Evolutionary conservation across 108 stramenopile species (phyloP), one percentile per base, ranked within the genome.

Genomic region (Nitzschia palea): DNA sequence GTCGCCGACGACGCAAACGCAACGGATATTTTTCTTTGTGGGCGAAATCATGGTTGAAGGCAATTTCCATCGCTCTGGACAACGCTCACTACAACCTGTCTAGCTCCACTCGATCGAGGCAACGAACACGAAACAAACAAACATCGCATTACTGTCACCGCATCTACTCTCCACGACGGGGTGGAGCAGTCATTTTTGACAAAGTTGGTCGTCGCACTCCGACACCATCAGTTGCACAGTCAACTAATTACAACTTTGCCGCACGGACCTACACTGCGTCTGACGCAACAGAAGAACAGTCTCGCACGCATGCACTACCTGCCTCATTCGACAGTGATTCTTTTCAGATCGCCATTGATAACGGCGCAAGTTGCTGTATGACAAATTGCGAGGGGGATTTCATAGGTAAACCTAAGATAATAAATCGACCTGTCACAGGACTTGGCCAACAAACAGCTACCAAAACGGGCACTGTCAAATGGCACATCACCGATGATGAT

Each of bases 281-380:
- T 14, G 10, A 14, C 14, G 8, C 40, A 8, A 14, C 50, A 17
- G 50, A 51, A 8, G 27, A 22, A 22, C 27, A 8, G 12, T 4
- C 4, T 10, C 10, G 42, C 44, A 42, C 40, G 10, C 40, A 42
- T 42, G 10, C 10, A 42, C 10, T 12, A 8, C 8, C 40, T 12
- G 40, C n/a, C n/a, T n/a, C n/a, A n/a, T 62, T 62, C 26, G 60
- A 62, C 60, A 23, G 15, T 15, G 60, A 62, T 23, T 62, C 60
- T 14, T 42, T 44, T 22, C 36, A 22, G 10, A 62, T 62, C 42
- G 60, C 60, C 8, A 44, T 62, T 12, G 60, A 62, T 25, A 44
- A 43, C 42, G 45, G 60, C 23, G 8, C 43, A 22, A 47, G 44
- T 15, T 12, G 23, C 5, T 62, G 42, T 22, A 44, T 62, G 26